Conservation (phyloP, 2,329 filamentous ascomycete species). For the Fusarium praegraminearum region DNA sequence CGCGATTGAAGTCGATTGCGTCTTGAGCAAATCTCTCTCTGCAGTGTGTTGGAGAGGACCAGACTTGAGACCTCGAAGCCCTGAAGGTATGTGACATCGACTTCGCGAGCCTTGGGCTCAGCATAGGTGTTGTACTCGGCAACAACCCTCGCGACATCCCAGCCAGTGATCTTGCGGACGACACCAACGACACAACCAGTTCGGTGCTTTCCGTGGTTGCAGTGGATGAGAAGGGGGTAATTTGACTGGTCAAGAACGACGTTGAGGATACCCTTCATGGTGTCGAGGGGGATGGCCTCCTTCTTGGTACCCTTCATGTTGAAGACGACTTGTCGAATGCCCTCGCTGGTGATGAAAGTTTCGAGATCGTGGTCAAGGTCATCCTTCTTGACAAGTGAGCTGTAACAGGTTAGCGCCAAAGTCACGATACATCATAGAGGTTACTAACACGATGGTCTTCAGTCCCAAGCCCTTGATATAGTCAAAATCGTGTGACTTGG, state of each 20-base stretch:
- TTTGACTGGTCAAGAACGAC: constrained; percentile 79
- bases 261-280: constrained; percentile 78
- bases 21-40: constrained; percentile 18
- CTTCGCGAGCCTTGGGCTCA: constrained; percentile 69
- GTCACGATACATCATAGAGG: constrained; percentile 10
- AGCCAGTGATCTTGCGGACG: constrained; percentile 78
- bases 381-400: constrained; percentile 74
- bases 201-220: constrained; percentile 94
- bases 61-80: constrained; percentile 61
- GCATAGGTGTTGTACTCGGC: constrained; percentile 80
- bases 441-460: constrained; percentile 80
- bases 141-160: constrained; percentile 71
- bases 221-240: constrained; percentile 87
- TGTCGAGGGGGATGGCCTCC: constrained; percentile 71
- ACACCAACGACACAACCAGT: constrained; percentile 90
- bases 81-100: constrained; percentile 69
- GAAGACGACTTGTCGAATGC: constrained; percentile 79
- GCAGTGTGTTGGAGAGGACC: constrained; percentile 15
- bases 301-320: constrained; percentile 92
- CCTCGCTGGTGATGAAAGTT: constrained; percentile 73
- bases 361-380: constrained; percentile 63
- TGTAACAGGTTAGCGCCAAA: constrained; percentile 47
- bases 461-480: constrained; percentile 77
- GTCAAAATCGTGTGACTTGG: constrained; percentile 74
- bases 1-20: constrained; percentile 47